A percentile compares a stretch with the other conserved stretches of the same genome.
These are phyloP conservation scores for Coprinellus aureogranulatus DNA, from an alignment of 768 basidiomycete genomes.

Conservation along the genomic window DNA sequence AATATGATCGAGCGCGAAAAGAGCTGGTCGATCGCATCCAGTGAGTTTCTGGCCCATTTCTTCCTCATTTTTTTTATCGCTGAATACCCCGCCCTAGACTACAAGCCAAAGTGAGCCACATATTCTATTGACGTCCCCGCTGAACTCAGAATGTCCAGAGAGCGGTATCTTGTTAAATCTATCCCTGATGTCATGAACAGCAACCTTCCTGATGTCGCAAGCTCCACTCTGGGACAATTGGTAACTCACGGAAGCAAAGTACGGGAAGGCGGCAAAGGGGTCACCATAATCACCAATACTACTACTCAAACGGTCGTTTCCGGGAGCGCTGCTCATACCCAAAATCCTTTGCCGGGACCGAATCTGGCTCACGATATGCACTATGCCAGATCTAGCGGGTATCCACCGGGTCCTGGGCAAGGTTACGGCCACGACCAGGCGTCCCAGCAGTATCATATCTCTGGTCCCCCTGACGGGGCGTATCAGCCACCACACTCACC, in stretches of 20 bases:
- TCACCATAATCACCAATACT: constrained; percentile 24
- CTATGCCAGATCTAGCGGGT: too few relatives aligned
- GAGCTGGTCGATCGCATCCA: constrained; percentile 29
- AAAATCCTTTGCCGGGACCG: background rate
- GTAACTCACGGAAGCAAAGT: constrained; percentile 17
- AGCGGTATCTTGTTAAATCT: background rate
- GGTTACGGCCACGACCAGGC: too few relatives aligned
- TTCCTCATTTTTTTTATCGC: background rate
- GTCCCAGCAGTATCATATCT: too few relatives aligned
- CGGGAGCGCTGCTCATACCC: constrained; percentile 9
- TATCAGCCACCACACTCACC: too few relatives aligned
- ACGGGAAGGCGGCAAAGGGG: constrained; percentile 14
- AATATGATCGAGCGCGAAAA: constrained; percentile 27
- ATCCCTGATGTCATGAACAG: constrained; percentile 13
- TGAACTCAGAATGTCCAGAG: too few relatives aligned
- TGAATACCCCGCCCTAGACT: background rate
- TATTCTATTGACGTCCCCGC: too few relatives aligned
- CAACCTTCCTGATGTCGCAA: constrained; percentile 16
- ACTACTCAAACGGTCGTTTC: constrained; percentile 23
- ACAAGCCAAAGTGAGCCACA: constrained; percentile 5
- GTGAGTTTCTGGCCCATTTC: constrained; percentile 18
- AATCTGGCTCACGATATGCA: background rate
- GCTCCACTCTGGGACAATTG: constrained; percentile 14
- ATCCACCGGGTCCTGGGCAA: too few relatives aligned
- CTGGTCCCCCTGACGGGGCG: too few relatives aligned